Conservation (phyloP, 495 filamentous ascomycete species). For the Xylaria bambusicola region DNA sequence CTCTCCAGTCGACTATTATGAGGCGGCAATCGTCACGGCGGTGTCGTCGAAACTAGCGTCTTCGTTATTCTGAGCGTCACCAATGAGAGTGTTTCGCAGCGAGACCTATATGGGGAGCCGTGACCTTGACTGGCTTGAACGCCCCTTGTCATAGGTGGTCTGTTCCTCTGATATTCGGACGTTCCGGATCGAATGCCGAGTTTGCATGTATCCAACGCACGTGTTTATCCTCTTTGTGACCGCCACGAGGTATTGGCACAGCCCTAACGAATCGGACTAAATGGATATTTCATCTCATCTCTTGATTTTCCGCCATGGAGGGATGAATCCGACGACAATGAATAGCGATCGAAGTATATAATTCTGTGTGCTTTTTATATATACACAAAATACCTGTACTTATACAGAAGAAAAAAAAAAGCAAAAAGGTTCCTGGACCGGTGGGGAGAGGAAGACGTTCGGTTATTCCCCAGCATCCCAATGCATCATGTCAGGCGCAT, state of each 20-base stretch:
- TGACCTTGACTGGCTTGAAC: background rate
- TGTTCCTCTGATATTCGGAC: background rate
- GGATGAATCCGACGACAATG: background rate
- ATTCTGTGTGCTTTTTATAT: background rate
- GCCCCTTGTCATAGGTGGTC: background rate
- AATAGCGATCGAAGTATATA: background rate
- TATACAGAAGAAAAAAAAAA: background rate
- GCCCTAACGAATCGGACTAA: background rate
- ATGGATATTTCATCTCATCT: background rate
- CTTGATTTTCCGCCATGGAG: background rate
- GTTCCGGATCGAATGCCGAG: background rate
- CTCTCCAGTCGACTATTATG: background rate
- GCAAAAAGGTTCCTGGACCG: background rate
- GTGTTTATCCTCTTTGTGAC: background rate
- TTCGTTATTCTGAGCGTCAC: background rate
- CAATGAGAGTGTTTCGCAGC: background rate
- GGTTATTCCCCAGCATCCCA: background rate
- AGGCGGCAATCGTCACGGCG: background rate
- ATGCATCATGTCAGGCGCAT: conserved; percentile 9
- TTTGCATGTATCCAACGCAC: background rate
- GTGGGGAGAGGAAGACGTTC: background rate
- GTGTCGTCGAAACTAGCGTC: background rate
- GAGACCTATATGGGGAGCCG: background rate
- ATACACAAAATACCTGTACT: conserved; percentile 5
- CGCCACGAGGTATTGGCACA: background rate